phyloP scores from a whole-genome alignment of 164 flowering plant genomes.

The Berberis vulgaris region DNA sequence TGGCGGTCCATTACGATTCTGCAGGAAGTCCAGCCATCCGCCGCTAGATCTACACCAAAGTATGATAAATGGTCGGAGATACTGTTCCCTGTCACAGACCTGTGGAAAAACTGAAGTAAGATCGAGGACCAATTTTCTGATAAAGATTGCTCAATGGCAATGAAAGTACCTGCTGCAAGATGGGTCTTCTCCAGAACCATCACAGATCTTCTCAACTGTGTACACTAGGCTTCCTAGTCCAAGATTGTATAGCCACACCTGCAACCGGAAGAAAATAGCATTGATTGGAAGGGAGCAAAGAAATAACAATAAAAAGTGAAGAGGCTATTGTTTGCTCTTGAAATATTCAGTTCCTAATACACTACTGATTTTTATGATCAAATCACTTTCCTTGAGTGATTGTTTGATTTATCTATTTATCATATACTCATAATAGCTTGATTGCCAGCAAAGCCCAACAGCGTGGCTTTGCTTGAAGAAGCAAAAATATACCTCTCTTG shows the following conservation, averaged over 20 bases:
- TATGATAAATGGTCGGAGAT: conserved; percentile 69
- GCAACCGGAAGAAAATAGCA: conserved; percentile 5
- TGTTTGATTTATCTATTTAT: too few species aligned
- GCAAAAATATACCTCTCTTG: conserved; percentile 69
- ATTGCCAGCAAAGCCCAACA: not conserved
- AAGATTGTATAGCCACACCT: conserved; percentile 85
- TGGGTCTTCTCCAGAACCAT: conserved; percentile 94
- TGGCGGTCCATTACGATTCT: conserved; percentile 45
- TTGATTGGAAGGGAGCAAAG: not conserved
- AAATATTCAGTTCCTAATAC: too few species aligned
- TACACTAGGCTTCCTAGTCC: conserved; percentile 60
- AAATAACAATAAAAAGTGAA: not conserved
- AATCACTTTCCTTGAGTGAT: too few species aligned
- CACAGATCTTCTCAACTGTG: conserved; percentile 72
- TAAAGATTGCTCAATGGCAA: not conserved
- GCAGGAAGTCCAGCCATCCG: conserved; percentile 51
- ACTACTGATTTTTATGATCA: too few species aligned
- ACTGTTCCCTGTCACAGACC: conserved; percentile 87
- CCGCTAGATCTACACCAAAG: conserved; percentile 52
- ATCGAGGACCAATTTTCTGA: not conserved
- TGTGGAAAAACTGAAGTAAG: conserved; percentile 20
- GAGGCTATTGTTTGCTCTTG: too few species aligned
- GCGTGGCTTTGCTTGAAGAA: not conserved
- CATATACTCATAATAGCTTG: too few species aligned
- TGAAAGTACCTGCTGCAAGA: conserved; percentile 68